phyloP scores from a whole-genome alignment of 129 eudicot species.

The Smallanthus sonchifolius region DNA sequence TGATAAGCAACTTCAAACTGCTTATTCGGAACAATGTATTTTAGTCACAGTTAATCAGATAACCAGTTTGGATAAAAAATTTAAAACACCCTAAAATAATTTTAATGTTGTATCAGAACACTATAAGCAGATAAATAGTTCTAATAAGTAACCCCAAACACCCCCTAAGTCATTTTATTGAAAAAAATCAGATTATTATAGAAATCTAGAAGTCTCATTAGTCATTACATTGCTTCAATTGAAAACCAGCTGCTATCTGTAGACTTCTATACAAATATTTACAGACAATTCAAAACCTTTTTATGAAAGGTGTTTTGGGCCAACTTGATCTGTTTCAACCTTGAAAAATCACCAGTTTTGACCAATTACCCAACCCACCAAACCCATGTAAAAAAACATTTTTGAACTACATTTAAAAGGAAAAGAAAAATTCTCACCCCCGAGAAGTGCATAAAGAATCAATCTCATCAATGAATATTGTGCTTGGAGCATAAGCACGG shows the following conservation, averaged over 20 bases:
- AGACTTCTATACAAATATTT: neutral
- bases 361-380: neutral
- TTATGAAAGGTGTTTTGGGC: neutral
- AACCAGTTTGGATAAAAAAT: no score
- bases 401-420: neutral
- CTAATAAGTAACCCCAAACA: no score
- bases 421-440: slow-evolving; percentile 48
- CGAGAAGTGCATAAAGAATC: slow-evolving; percentile 97
- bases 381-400: neutral
- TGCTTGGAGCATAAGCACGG: slow-evolving; percentile 94
- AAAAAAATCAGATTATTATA: neutral
- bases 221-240: neutral
- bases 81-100: neutral
- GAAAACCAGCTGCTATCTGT: neutral
- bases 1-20: no score
- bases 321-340: neutral
- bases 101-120: neutral
- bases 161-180: neutral
- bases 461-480: slow-evolving; percentile 94
- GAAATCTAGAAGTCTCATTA: neutral
- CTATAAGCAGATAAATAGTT: neutral
- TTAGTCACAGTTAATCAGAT: no score
- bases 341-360: neutral
- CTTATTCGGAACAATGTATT: no score
- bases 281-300: neutral